These are phyloP conservation scores for Lentinus tigrinus DNA, from an alignment of 768 basidiomycete genomes.

Conservation along the genomic window DNA sequence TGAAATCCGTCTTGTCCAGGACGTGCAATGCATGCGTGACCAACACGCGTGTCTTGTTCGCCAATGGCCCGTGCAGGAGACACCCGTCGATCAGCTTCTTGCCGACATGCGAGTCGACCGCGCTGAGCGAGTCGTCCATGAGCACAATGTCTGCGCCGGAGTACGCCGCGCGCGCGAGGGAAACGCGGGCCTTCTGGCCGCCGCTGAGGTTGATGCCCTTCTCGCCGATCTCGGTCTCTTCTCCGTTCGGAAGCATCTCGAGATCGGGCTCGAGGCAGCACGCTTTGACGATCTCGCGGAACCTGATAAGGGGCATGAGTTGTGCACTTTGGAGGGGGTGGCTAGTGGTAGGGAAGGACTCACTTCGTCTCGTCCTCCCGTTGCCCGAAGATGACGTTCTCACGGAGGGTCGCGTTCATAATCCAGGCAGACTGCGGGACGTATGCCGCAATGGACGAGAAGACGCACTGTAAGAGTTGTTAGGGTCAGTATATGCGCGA, in stretches of 20 bases:
- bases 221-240: constrained; percentile 73
- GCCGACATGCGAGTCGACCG: constrained; percentile 77
- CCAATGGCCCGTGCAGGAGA: constrained; percentile 29
- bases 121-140: constrained; percentile 79
- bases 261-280: constrained; percentile 74
- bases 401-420: constrained; percentile 59
- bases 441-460: constrained; percentile 55
- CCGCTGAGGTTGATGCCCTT: constrained; percentile 70
- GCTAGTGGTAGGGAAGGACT: background rate
- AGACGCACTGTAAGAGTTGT: constrained; percentile 20
- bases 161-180: constrained; percentile 76
- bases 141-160: constrained; percentile 70
- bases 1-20: constrained; percentile 80
- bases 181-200: constrained; percentile 59
- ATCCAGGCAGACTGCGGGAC: constrained; percentile 66
- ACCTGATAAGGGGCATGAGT: constrained; percentile 35
- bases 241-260: constrained; percentile 66
- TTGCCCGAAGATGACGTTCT: constrained; percentile 76
- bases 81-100: constrained; percentile 47
- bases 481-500: background rate
- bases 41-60: constrained; percentile 72
- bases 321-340: background rate
- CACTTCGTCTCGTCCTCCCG: constrained; percentile 56
- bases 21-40: constrained; percentile 92
- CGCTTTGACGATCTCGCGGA: constrained; percentile 55